Evolutionary conservation across 441 rosid species (phyloP).

Genomic region (Oxalis stricta): DNA sequence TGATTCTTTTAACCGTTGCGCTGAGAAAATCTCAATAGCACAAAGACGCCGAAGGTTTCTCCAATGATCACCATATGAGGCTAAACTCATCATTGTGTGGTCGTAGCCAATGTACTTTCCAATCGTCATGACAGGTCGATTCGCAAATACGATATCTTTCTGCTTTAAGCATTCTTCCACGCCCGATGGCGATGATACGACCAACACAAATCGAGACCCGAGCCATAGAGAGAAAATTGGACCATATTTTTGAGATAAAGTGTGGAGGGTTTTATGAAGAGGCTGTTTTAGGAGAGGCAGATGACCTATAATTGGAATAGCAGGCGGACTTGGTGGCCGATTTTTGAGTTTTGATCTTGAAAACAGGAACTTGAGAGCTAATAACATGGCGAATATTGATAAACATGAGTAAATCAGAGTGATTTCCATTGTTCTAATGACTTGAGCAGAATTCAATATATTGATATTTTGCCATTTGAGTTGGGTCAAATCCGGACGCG

Average conservation of each 20-base stretch:
- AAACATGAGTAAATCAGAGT: too few relatives aligned
- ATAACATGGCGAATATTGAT: too few relatives aligned
- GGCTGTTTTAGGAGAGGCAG: conserved; percentile 33
- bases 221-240: conserved; percentile 28
- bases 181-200: conserved; percentile 28
- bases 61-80: conserved; percentile 26
- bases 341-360: conserved; percentile 4
- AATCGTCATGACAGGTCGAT: conserved; percentile 21
- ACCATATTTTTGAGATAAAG: conserved; percentile 22
- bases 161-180: conserved; percentile 36
- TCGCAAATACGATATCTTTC: conserved; percentile 33
- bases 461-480: too few relatives aligned
- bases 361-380: too few relatives aligned
- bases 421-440: too few relatives aligned
- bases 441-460: too few relatives aligned
- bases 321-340: conserved; percentile 33
- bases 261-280: conserved; percentile 18
- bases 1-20: conserved; percentile 10
- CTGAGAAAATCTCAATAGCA: conserved; percentile 12
- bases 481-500: too few relatives aligned
- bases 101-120: conserved; percentile 24
- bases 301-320: conserved; percentile 39
- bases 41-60: conserved; percentile 18
- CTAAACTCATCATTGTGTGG: conserved; percentile 7
- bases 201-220: conserved; percentile 26